phyloP scores from a whole-genome alignment of 2,329 filamentous ascomycete species.

The Fusarium kyushuense region DNA sequence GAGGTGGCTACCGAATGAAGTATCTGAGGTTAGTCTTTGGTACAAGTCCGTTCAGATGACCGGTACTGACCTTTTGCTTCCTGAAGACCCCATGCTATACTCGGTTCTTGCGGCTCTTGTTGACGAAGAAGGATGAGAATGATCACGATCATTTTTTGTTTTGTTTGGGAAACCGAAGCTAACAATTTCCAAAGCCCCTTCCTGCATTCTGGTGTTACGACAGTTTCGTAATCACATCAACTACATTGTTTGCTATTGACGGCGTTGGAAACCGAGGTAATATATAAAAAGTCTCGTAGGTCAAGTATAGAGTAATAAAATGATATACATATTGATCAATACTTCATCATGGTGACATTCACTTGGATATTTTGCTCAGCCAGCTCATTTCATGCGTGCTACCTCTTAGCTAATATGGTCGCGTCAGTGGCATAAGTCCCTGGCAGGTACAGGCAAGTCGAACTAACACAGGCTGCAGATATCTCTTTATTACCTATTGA shows the following conservation, averaged over 20 bases:
- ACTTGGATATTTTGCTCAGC: background rate
- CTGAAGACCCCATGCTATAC: conserved; percentile 5
- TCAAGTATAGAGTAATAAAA: conserved; percentile 11
- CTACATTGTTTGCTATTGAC: conserved; percentile 8
- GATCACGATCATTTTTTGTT: conserved; percentile 14
- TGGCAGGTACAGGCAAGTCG: no score
- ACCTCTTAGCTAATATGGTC: no score
- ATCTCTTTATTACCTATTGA: no score
- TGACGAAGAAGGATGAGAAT: conserved; percentile 32
- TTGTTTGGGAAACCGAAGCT: conserved; percentile 31
- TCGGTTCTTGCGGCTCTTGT: conserved; percentile 9
- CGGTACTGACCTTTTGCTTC: conserved; percentile 18
- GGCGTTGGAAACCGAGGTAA: conserved; percentile 13
- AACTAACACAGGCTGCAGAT: no score
- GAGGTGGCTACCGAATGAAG: conserved; percentile 30
- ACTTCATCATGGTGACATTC: background rate
- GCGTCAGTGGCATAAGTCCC: no score
- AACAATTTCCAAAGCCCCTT: conserved; percentile 28
- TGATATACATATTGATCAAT: background rate
- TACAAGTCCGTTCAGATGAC: background rate
- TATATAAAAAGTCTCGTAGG: conserved; percentile 11
- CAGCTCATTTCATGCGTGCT: background rate
- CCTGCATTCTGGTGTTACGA: conserved; percentile 1
- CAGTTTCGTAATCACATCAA: conserved; percentile 11
- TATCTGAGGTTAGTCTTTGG: conserved; percentile 44